Evolutionary conservation across 345 rosid genomes (phyloP).

Genomic region (Camelina laxa): DNA sequence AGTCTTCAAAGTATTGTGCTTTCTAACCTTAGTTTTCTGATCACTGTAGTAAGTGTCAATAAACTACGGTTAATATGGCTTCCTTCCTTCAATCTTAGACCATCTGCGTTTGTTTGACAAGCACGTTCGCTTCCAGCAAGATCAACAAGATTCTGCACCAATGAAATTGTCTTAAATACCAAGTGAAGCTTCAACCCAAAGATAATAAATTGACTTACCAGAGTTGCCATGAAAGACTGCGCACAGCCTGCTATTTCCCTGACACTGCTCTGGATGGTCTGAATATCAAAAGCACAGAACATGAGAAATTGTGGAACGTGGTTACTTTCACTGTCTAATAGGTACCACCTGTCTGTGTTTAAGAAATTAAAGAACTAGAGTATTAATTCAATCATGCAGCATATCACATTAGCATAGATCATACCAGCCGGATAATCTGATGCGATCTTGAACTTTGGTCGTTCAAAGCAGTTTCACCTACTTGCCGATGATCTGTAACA

Average conservation of each 20-base stretch:
- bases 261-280: conserved; percentile 90
- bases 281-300: conserved; percentile 42
- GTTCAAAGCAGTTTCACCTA: conserved; percentile 90
- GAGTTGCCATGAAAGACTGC: conserved; percentile 83
- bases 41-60: conserved; percentile 89
- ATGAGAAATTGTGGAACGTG: conserved; percentile 11
- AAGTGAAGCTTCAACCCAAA: conserved; percentile 25
- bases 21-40: conserved; percentile 93
- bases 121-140: conserved; percentile 99
- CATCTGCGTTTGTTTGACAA: conserved; percentile 84
- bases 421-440: conserved; percentile 95
- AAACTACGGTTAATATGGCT: conserved; percentile 95
- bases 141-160: conserved; percentile 89
- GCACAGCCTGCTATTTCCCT: conserved; percentile 75
- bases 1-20: conserved; percentile 17
- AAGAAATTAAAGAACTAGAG: not conserved
- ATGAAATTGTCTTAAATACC: conserved; percentile 29
- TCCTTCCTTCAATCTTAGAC: conserved; percentile 87
- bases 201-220: conserved; percentile 58
- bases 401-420: conserved; percentile 15
- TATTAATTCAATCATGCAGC: conserved; percentile 15
- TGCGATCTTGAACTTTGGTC: conserved; percentile 98
- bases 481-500: conserved; percentile 89
- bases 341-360: conserved; percentile 2
- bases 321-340: conserved; percentile 5